Base-by-base conservation (phyloP, 2,329 filamentous ascomycete species). In the Teratosphaeria epicoccoides region DNA sequence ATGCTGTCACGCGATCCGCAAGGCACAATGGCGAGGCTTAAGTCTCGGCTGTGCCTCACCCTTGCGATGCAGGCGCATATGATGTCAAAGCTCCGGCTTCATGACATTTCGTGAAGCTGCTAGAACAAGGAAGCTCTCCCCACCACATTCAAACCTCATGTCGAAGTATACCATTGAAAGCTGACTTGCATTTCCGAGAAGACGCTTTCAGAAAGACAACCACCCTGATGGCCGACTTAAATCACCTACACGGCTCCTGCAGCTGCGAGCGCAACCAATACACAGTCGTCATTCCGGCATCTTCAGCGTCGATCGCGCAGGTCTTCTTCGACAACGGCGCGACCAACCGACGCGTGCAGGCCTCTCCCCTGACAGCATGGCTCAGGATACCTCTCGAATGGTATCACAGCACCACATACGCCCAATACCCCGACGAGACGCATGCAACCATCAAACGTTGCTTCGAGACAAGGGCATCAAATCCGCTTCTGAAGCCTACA, bases 241-340 rank as follows among this genome's bases (percentile, higher is more conserved):
- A 29, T 37, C 57, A 63, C 46, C 77, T 95, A 52, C 81, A 79
- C 57, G 89, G 89, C 62, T 80, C 83, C 57, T 95, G 90, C 73
- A 83, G 85, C 49, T 96, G 90, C 68, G 88, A 89, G 52, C 82
- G 90, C 55, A 95, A 93, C 64, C 78, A 83, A 64, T 95, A 95
- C 71, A 76, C 82, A 52, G 81, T 95, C 59, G 71, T 80, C 45
- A 76, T 91, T 23, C 88, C 88, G 1, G 44, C 67, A 74, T 20
- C 70, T 76, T 59, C 73, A 40, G 69, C 72, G 37, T 72, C 81
- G 28, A 70, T 77, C 48, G 81, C 83, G 14, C 77, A 82, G 59
- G 81, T 94, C 22, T 79, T 88, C 56, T 93, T 95, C 66, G 84
- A 88, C 68, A 82, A 83, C 33, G 79, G 81, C 53, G 74, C 76